Percentiles rank a stretch among this genome's conserved stretches.
These are phyloP conservation scores for Blastobotrys ciferrii DNA, from an alignment of 1,139 yeast genomes.

Conservation along the genomic window DNA sequence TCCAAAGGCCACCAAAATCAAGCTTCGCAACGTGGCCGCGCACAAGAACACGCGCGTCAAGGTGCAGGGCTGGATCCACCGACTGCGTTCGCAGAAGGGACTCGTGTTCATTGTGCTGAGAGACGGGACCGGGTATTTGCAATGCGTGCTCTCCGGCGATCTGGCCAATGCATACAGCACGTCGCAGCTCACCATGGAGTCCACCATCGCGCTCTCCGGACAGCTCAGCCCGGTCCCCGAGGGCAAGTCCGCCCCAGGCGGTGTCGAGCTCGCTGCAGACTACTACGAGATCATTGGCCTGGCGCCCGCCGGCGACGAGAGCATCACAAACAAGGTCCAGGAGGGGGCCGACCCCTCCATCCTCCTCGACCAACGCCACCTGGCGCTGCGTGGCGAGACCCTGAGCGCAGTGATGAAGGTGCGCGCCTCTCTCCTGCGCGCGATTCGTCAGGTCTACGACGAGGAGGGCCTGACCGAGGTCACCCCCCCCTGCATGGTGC, in stretches of 20 bases:
- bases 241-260: conserved; percentile 97
- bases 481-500: conserved; percentile 99
- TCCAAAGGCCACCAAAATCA: conserved; percentile 66
- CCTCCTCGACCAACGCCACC: conserved; percentile 90
- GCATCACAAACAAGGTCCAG: conserved; percentile 90
- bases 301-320: conserved; percentile 95
- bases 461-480: conserved; percentile 85
- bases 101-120: conserved; percentile 86
- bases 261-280: conserved; percentile 90
- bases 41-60: conserved; percentile 62
- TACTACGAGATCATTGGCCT: conserved; percentile 83
- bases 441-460: conserved; percentile 72
- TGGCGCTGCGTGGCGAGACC: conserved; percentile 92
- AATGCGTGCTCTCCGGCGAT: conserved; percentile 85
- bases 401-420: conserved; percentile 94
- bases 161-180: conserved; percentile 89
- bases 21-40: conserved; percentile 55
- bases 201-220: conserved; percentile 80
- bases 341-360: conserved; percentile 93
- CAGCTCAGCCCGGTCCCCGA: conserved; percentile 80
- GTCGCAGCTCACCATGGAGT: conserved; percentile 79
- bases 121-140: conserved; percentile 92
- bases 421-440: conserved; percentile 71
- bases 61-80: conserved; percentile 94
- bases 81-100: conserved; percentile 90